Percentiles rank a stretch among this genome's conserved stretches.
Evolutionary conservation across 306 rosid genomes (phyloP).

Genomic region (Hylodesmum podocarpum): DNA sequence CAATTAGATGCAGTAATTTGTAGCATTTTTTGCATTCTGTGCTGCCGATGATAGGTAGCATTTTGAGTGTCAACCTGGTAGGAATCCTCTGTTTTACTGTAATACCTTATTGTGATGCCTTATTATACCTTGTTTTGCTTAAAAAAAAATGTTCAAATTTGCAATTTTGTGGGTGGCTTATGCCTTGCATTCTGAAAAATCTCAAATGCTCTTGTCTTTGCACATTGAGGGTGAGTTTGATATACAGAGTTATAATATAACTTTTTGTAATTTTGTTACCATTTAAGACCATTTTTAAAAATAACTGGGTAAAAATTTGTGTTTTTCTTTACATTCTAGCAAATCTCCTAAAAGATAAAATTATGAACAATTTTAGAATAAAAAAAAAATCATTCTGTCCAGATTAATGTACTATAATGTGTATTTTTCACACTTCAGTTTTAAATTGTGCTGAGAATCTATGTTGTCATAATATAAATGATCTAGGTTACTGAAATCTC

Average conservation of each 20-base stretch:
- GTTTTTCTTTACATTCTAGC: too few relatives aligned
- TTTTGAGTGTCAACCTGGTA: too few relatives aligned
- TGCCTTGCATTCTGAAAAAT: not conserved
- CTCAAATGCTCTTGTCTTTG: not conserved
- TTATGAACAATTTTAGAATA: not conserved
- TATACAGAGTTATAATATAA: too few relatives aligned
- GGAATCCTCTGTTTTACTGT: too few relatives aligned
- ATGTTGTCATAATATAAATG: not conserved
- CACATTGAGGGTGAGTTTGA: not conserved
- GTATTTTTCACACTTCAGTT: not conserved
- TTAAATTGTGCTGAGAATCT: not conserved
- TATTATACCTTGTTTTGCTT: too few relatives aligned
- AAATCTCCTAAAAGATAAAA: too few relatives aligned
- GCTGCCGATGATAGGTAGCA: too few relatives aligned
- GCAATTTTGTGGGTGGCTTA: not conserved
- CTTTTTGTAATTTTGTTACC: too few relatives aligned
- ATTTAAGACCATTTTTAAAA: too few relatives aligned
- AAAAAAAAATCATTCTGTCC: not conserved
- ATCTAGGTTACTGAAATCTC: not conserved
- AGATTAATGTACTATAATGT: not conserved
- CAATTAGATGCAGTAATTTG: not conserved
- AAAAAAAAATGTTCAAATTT: not conserved
- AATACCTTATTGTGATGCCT: too few relatives aligned
- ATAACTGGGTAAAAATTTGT: too few relatives aligned
- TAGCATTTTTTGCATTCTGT: not conserved